Evolutionary conservation across 768 basidiomycete genomes (phyloP).

Genomic region (Auricularia heimuer): DNA sequence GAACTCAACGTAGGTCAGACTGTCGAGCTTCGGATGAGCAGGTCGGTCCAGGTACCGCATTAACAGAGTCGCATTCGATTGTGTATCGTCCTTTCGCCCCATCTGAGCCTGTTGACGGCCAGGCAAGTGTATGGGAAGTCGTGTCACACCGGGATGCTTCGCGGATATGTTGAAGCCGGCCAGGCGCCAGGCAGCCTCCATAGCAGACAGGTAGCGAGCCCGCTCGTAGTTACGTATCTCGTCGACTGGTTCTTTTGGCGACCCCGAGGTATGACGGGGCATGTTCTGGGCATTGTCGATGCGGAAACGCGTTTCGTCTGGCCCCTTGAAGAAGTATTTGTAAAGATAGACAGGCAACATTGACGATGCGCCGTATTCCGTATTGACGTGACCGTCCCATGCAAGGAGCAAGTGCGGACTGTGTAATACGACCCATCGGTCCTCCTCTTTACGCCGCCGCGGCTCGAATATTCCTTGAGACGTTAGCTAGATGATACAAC

Average conservation of each 20-base stretch:
- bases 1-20: not conserved
- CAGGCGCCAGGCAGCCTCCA: conserved; percentile 29
- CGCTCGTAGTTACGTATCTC: conserved; percentile 29
- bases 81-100: not conserved
- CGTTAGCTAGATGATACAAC: too few species aligned
- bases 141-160: conserved; percentile 25
- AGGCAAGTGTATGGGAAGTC: conserved; percentile 25
- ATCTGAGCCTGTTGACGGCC: conserved; percentile 18
- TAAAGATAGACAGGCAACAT: conserved; percentile 9
- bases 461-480: not conserved
- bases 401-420: conserved; percentile 5
- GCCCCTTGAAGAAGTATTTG: conserved; percentile 14
- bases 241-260: conserved; percentile 11
- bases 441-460: not conserved
- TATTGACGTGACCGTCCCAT: conserved; percentile 10
- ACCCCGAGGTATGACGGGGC: not conserved
- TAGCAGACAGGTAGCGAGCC: conserved; percentile 25
- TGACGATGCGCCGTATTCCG: conserved; percentile 4
- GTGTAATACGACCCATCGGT: conserved; percentile 5
- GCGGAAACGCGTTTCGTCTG: conserved; percentile 4
- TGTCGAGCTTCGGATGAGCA: not conserved
- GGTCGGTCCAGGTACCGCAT: conserved; percentile 16
- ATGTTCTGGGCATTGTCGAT: conserved; percentile 3
- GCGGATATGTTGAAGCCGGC: conserved; percentile 25
- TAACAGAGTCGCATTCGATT: conserved; percentile 10